Conservation (phyloP, 2,329 filamentous ascomycete species). For the Ilyonectria robusta region DNA sequence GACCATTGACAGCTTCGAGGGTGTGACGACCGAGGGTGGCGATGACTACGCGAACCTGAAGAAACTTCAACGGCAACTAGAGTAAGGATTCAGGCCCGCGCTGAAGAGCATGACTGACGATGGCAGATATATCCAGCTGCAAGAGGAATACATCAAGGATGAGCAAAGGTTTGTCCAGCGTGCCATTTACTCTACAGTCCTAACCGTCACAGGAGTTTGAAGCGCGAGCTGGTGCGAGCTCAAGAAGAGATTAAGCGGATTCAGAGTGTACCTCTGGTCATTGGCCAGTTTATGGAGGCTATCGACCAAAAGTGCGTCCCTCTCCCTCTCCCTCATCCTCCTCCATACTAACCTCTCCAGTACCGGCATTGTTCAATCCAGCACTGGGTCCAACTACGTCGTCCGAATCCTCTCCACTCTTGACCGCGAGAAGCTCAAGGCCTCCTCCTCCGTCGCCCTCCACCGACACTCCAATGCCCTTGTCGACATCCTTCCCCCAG, state of each 20-base stretch:
- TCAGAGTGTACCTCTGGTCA: slow-evolving; percentile 97
- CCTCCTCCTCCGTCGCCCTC: slow-evolving; percentile 95
- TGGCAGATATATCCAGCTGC: slow-evolving; percentile 89
- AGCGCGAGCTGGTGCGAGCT: slow-evolving; percentile 95
- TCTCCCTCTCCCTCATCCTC: slow-evolving; percentile 9
- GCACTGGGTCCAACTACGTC: slow-evolving; percentile 98
- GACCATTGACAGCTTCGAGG: slow-evolving; percentile 91
- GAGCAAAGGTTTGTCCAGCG: slow-evolving; percentile 82
- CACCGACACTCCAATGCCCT: slow-evolving; percentile 99
- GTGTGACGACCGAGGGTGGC: slow-evolving; percentile 82
- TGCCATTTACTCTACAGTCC: slow-evolving; percentile 15
- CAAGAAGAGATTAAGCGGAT: slow-evolving; percentile 99
- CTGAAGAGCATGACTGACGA: slow-evolving; percentile 31
- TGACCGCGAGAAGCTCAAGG: slow-evolving; percentile 97
- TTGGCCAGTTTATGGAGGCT: slow-evolving; percentile 99
- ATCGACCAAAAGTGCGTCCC: slow-evolving; percentile 93
- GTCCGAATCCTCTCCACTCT: slow-evolving; percentile 98
- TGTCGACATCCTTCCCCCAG: slow-evolving; percentile 98
- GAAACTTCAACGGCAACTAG: slow-evolving; percentile 95
- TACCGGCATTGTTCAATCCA: slow-evolving; percentile 98
- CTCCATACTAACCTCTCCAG: slow-evolving; percentile 60
- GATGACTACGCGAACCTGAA: slow-evolving; percentile 97
- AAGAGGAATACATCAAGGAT: slow-evolving; percentile 99
- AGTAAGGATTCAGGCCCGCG: slow-evolving; percentile 68
- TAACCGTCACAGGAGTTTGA: slow-evolving; percentile 79